Base-by-base conservation (phyloP, 2,329 filamentous ascomycete genomes). In the Aspergillus ruber region DNA sequence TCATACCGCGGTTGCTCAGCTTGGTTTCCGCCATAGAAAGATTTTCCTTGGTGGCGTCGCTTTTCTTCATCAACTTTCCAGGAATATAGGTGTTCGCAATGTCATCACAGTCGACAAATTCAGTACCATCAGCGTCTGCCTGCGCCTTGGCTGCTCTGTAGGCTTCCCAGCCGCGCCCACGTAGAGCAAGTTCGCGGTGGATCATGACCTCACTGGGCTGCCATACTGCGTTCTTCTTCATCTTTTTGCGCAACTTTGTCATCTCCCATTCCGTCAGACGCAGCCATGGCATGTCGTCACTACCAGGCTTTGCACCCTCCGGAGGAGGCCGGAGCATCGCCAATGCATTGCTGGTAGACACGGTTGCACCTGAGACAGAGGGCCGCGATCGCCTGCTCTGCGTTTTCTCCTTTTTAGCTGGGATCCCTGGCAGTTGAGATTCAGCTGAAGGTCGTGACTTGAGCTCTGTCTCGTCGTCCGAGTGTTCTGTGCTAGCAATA, bases 201-300 rank as follows among this genome's bases (percentile, higher is more conserved):
- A 84, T 81, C 82, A 85, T 85, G 9, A 82, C 80, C 50, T 81
- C 79, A 53, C 80, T 84, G 1, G 82, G 82, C 40, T 80, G 77
- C 82, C 82, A 85, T n/a, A 82, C 76, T 5, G 81, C 80, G 52
- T 85, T 85, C 71, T 85, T 85, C 70, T 85, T 85, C 82, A 85
- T 85, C 55, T 80, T 77, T 64, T 84, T 84, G 45, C 82, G 74
- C 20, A 85, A 65, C 44, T 78, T 80, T 4, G 81, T 82, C 80
- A 85, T 82, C 58, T 85, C 82, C 69, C 77, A 85, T 55, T 84
- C 81, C 2, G 82, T 84, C 52, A 85, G 67, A 48, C 80, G 79
- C 56, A 81, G 71, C 82, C 82, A 85, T 2, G 82, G 82, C 50
- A 77, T 69, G 66, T 78, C 78, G 58, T 77, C 77, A 64, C 80